Conservation (phyloP, 352 stramenopile genomes). For the Phytophthora megakarya region DNA sequence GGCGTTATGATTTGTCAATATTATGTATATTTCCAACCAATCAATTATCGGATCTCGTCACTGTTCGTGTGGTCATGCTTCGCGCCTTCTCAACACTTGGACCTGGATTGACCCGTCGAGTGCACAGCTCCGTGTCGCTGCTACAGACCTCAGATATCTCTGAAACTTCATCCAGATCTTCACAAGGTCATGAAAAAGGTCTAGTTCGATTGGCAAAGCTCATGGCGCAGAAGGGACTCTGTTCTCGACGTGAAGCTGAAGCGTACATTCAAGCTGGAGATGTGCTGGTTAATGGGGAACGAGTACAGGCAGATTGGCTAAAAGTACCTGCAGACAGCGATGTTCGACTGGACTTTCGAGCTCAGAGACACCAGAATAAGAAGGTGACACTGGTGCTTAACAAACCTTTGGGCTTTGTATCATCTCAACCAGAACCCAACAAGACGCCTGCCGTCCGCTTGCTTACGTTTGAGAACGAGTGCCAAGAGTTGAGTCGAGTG, state of each 20-base stretch:
- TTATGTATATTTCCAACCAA: constrained; percentile 14
- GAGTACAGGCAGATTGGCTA: constrained; percentile 66
- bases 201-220: constrained; percentile 78
- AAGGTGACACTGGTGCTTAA: constrained; percentile 87
- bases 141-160: constrained; percentile 1
- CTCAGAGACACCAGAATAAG: constrained; percentile 72
- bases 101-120: constrained; percentile 22
- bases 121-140: constrained; percentile 26
- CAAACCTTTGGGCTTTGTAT: constrained; percentile 83
- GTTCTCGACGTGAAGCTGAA: constrained; percentile 81
- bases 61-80: constrained; percentile 30
- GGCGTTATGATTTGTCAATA: constrained; percentile 10
- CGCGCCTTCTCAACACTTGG: constrained; percentile 26
- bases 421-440: constrained; percentile 73
- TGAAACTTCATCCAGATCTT: constrained; percentile 1
- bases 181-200: constrained; percentile 21
- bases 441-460: constrained; percentile 74
- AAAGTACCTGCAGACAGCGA: constrained; percentile 67
- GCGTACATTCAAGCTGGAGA: constrained; percentile 77
- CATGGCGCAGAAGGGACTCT: constrained; percentile 79
- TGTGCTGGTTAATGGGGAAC: constrained; percentile 78
- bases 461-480: constrained; percentile 81
- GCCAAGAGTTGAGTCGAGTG: constrained; percentile 55
- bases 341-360: constrained; percentile 63
- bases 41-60: constrained; percentile 10